Conservation (phyloP, 2,329 filamentous ascomycete species). For the Ascocoryne sarcoides region DNA sequence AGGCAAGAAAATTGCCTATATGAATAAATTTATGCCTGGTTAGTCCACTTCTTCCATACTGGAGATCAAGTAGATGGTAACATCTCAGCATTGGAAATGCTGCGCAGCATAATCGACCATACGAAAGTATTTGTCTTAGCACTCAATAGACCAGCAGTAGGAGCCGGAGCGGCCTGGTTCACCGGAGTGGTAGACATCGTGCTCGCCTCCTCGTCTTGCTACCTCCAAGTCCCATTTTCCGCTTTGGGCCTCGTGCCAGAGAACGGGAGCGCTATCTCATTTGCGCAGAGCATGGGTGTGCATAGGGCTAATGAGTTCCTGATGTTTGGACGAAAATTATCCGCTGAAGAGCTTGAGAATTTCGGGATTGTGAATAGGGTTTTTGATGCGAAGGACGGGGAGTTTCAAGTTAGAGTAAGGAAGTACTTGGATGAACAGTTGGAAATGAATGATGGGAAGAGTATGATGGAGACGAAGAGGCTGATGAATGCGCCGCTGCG, state of each 20-base stretch:
- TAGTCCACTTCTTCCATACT: background rate
- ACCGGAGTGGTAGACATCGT: slow-evolving; percentile 40
- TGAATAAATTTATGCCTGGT: slow-evolving; percentile 17
- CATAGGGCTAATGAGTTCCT: slow-evolving; percentile 43
- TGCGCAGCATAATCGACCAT: slow-evolving; percentile 40
- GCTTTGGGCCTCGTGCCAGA: slow-evolving; percentile 41
- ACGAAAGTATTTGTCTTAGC: slow-evolving; percentile 41
- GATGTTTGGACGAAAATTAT: slow-evolving; percentile 40
- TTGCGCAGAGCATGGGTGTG: slow-evolving; percentile 39
- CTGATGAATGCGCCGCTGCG: slow-evolving; percentile 38
- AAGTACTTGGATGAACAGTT: slow-evolving; percentile 36
- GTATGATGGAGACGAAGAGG: slow-evolving; percentile 44
- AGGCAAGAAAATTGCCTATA: slow-evolving; percentile 22
- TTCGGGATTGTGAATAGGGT: slow-evolving; percentile 39
- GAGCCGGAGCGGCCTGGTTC: slow-evolving; percentile 43
- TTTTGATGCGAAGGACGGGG: slow-evolving; percentile 30
- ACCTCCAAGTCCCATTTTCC: slow-evolving; percentile 40
- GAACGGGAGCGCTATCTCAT: slow-evolving; percentile 37
- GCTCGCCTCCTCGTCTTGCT: slow-evolving; percentile 35
- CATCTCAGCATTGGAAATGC: slow-evolving; percentile 28
- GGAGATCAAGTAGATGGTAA: background rate
- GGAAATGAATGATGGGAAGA: slow-evolving; percentile 38
- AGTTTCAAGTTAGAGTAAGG: slow-evolving; percentile 35
- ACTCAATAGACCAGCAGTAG: slow-evolving; percentile 41
- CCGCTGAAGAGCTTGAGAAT: slow-evolving; percentile 34